Evolutionary conservation across 441 rosid species (phyloP).

Genomic region (Melastoma candidum): DNA sequence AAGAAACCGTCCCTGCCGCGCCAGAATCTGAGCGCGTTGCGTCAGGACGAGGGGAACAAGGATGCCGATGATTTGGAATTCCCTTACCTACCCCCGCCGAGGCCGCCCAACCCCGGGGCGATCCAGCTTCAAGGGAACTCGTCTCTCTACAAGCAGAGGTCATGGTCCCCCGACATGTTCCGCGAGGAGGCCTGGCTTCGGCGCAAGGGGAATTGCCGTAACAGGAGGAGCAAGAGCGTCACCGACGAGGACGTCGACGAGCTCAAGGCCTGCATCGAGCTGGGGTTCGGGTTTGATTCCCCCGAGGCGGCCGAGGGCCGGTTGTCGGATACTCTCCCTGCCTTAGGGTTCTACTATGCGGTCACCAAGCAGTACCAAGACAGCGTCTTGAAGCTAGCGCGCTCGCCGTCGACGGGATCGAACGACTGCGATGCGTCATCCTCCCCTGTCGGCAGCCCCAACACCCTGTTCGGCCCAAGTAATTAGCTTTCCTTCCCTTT

Average conservation of each 20-base stretch:
- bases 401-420: neutral
- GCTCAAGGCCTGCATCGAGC: slow-evolving; percentile 10
- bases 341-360: slow-evolving; percentile 6
- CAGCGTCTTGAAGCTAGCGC: neutral
- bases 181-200: slow-evolving; percentile 70
- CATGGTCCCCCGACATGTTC: slow-evolving; percentile 63
- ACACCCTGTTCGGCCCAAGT: slow-evolving; percentile 8
- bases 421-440: too few relatives aligned
- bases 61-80: neutral
- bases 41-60: too few relatives aligned
- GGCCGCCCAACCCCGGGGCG: slow-evolving; percentile 15
- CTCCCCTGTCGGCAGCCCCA: slow-evolving; percentile 1
- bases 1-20: too few relatives aligned
- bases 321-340: slow-evolving; percentile 3
- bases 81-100: slow-evolving; percentile 4
- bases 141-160: slow-evolving; percentile 42
- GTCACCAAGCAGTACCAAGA: slow-evolving; percentile 6
- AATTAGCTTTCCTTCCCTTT: neutral
- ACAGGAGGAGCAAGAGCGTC: slow-evolving; percentile 33
- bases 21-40: too few relatives aligned
- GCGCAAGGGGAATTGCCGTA: slow-evolving; percentile 27
- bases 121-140: slow-evolving; percentile 16
- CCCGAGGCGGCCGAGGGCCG: neutral
- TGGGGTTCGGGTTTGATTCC: slow-evolving; percentile 5
- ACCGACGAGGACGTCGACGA: slow-evolving; percentile 10